Base-by-base conservation (phyloP, 2,329 filamentous ascomycete genomes). In the Coniochaeta sp. region DNA sequence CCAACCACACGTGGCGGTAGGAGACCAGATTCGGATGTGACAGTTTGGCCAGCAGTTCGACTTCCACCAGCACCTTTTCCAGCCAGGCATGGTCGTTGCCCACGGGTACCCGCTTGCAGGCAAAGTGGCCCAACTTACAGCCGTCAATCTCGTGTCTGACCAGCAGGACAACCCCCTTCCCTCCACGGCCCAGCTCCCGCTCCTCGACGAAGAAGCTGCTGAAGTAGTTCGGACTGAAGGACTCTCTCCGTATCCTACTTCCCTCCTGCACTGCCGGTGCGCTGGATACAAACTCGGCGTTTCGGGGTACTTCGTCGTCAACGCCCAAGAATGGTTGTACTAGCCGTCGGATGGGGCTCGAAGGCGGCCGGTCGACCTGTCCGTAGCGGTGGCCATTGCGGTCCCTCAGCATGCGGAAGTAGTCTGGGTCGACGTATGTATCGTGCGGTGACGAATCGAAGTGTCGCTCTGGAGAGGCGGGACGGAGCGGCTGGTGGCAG, bases 1-100 rank as follows among this genome's bases (percentile, higher is more conserved):
- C 92, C 14, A 99, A 78, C 94, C 94, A 99, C 28, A 96, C 94
- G 70, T 97, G 94, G 6, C 92, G 86, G 66, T 99, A 99, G 0
- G 91, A 95, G 1, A 99, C 94, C 8, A 99, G 76, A 56, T 99
- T 99, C 52, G 91, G 89, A 64, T 99, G 94, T 0, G 90, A 94
- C 4, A 99, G 80, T 60, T 89, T 88, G 60, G 95, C 91, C 22
- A 99, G 79, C 22, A 97, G 76, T 68, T 96, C 91, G 2, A 99
- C 95, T 68, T 99, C 94, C 45, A 94, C 80, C 49, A 99, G 75
- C 2, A 97, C 79, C 69, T 96, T 97, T 67, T 96, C 90, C 13
- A 99, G 75, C 95, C 94, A 96, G 55, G 85, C 83, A 62, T 96
- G 92, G 61, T 97, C 89, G 63, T 99, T 87, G 13, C 94, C 89